These are phyloP conservation scores for Aspergillus funiculosus DNA, from an alignment of 495 filamentous ascomycete genomes.

Conservation along the genomic window DNA sequence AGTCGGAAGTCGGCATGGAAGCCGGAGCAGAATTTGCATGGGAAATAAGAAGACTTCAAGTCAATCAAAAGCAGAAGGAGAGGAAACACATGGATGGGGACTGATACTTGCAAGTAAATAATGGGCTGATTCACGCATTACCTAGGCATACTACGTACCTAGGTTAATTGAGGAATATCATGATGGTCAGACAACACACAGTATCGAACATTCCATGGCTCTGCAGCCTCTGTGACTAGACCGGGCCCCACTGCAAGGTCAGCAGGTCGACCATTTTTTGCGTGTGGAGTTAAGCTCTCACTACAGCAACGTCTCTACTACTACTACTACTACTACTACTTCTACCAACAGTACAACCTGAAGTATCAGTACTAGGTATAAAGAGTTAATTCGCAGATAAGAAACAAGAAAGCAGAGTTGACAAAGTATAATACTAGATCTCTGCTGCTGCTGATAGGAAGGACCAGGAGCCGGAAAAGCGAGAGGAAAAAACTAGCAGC, in stretches of 20 bases:
- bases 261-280: constrained; percentile 18
- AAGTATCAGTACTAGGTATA: too few species aligned
- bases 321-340: too few species aligned
- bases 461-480: neutral
- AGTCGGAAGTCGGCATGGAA: too few species aligned
- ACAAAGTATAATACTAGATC: neutral
- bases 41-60: constrained; percentile 3
- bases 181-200: constrained; percentile 9
- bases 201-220: constrained; percentile 23
- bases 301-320: too few species aligned
- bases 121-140: too few species aligned
- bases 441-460: too few species aligned
- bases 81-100: neutral
- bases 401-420: neutral
- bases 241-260: constrained; percentile 20
- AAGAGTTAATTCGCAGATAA: neutral
- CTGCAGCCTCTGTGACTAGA: constrained; percentile 16
- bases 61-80: neutral
- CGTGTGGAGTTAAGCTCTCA: constrained; percentile 14
- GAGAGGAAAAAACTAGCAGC: neutral
- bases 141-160: too few species aligned
- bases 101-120: too few species aligned
- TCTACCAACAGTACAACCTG: too few species aligned
- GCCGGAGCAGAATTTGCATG: too few species aligned
- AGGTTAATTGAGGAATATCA: too few species aligned